Conservation (phyloP, 148 eudicot species). For the Heliamphora exappendiculata region DNA sequence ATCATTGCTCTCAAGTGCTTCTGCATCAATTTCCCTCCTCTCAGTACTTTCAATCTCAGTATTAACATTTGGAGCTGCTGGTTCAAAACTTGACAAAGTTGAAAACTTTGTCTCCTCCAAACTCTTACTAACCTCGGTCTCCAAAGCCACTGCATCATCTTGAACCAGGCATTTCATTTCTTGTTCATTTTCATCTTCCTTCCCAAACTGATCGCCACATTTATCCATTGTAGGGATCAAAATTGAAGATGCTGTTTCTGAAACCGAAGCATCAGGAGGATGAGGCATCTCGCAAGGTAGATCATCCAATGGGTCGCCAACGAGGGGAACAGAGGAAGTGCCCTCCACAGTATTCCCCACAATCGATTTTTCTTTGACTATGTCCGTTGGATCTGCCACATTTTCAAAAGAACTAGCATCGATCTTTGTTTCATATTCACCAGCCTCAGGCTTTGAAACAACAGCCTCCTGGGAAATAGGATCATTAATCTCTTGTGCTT, state of each 20-base stretch:
- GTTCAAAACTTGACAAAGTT: too few species aligned
- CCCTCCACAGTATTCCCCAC: background rate
- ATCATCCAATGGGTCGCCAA: constrained; percentile 6
- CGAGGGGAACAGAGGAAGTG: constrained; percentile 3
- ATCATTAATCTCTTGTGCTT: constrained; percentile 13
- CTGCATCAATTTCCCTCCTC: constrained; percentile 7
- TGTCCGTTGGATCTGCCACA: background rate
- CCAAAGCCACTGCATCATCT: background rate
- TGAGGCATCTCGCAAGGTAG: constrained; percentile 1
- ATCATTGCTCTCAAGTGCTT: constrained; percentile 13
- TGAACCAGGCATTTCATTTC: background rate
- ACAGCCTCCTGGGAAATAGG: constrained; percentile 6
- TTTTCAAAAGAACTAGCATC: constrained; percentile 4
- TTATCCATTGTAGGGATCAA: constrained; percentile 4
- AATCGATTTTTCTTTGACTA: background rate
- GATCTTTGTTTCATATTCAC: background rate
- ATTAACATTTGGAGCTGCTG: constrained; percentile 11
- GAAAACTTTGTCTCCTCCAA: background rate
- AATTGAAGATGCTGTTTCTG: background rate
- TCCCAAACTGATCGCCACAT: constrained; percentile 7
- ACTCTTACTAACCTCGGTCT: background rate
- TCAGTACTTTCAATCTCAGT: background rate
- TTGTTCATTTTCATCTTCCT: background rate
- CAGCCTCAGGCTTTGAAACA: constrained; percentile 1
- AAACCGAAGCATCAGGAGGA: constrained; percentile 9